Evolutionary conservation across 225 moss, liverwort and hornwort genomes (phyloP).

Genomic region (Straminergon stramineum): DNA sequence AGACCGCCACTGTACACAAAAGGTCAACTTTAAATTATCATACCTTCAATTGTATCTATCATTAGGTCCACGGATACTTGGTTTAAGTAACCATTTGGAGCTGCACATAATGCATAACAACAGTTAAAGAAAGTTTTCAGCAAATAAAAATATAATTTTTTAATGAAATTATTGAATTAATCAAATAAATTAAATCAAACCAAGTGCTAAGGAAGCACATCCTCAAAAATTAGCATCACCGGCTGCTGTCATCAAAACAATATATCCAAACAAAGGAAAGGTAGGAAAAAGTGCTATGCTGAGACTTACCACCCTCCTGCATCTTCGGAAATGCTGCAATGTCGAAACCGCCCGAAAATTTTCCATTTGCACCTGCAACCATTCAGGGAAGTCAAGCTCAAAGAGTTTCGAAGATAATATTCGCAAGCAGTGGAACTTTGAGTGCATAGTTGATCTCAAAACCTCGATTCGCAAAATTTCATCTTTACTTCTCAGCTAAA

Average conservation of each 20-base stretch:
- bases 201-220: neutral
- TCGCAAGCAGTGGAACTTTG: neutral
- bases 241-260: neutral
- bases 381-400: neutral
- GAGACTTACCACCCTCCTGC: constrained; percentile 51
- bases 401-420: neutral
- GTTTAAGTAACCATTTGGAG: constrained; percentile 25
- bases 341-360: constrained; percentile 96
- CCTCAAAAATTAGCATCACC: neutral
- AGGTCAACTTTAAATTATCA: neutral
- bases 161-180: neutral
- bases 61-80: constrained; percentile 74
- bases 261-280: neutral
- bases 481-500: neutral
- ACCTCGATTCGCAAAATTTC: neutral
- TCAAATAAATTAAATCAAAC: neutral
- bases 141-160: no score
- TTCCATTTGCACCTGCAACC: constrained; percentile 66
- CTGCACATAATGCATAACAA: constrained; percentile 21
- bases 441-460: neutral
- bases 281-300: neutral
- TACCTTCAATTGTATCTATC: constrained; percentile 89
- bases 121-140: neutral
- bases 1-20: neutral
- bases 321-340: constrained; percentile 63